Evolutionary conservation across 495 filamentous ascomycete species (phyloP).

Genomic region (Achaetomiella virescens): DNA sequence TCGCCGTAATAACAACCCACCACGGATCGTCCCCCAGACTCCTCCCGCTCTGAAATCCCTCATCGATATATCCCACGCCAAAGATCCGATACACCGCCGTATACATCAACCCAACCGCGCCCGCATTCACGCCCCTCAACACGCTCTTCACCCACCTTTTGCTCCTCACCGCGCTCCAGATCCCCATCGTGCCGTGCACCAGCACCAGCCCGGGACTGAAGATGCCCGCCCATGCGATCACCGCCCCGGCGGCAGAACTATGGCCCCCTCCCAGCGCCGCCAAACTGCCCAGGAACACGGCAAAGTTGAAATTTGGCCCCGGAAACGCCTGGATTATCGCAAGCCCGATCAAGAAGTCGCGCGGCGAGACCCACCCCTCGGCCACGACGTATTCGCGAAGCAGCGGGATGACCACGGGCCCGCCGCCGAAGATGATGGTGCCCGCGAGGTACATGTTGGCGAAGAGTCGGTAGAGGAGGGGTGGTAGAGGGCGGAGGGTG

Average conservation of each 20-base stretch:
- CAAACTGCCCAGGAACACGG: conserved; percentile 67
- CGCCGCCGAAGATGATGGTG: conserved; percentile 86
- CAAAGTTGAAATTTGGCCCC: conserved; percentile 86
- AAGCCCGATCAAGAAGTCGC: conserved; percentile 78
- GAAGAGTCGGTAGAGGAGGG: conserved; percentile 59
- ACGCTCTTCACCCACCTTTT: conserved; percentile 49
- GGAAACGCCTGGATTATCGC: conserved; percentile 80
- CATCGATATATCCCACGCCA: conserved; percentile 65
- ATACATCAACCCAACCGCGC: conserved; percentile 72
- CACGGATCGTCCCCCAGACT: conserved; percentile 63
- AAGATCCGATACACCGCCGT: conserved; percentile 83
- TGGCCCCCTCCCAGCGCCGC: conserved; percentile 38
- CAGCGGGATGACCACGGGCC: conserved; percentile 78
- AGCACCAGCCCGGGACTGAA: conserved; percentile 65
- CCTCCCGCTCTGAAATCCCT: conserved; percentile 46
- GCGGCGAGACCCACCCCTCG: conserved; percentile 70
- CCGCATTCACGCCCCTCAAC: conserved; percentile 66
- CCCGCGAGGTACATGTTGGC: conserved; percentile 79
- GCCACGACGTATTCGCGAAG: conserved; percentile 71
- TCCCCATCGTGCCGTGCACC: conserved; percentile 58
- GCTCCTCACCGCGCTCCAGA: conserved; percentile 59
- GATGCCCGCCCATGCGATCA: conserved; percentile 64
- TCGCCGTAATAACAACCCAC: conserved; percentile 65
- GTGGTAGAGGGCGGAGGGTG: conserved; percentile 33
- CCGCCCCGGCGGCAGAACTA: conserved; percentile 38